These are phyloP conservation scores for Ulmus americana DNA, from an alignment of 331 rosid genomes.

Conservation along the genomic window DNA sequence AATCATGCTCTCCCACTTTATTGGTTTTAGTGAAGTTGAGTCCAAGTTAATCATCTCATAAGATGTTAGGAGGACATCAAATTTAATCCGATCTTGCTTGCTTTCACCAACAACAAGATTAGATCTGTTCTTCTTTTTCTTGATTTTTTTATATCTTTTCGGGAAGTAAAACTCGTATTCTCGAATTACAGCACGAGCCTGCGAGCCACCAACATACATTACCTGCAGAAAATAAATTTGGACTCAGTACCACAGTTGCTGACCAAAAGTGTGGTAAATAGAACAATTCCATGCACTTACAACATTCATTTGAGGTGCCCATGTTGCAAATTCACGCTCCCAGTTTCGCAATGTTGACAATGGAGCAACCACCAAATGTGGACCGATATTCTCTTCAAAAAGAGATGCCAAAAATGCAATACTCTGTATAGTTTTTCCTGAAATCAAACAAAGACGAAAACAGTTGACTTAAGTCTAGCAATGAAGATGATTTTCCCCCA, in stretches of 20 bases:
- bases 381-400: slow-evolving; percentile 56
- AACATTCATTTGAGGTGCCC: slow-evolving; percentile 99
- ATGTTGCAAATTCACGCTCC: slow-evolving; percentile 97
- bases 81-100: slow-evolving; percentile 94
- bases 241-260: slow-evolving; percentile 28
- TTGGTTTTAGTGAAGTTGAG: slow-evolving; percentile 62
- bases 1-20: slow-evolving; percentile 95
- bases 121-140: slow-evolving; percentile 53
- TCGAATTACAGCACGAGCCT: slow-evolving; percentile 77
- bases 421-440: slow-evolving; percentile 98
- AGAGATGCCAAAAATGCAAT: slow-evolving; percentile 96
- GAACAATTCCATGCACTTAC: slow-evolving; percentile 45
- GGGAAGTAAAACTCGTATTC: slow-evolving; percentile 91
- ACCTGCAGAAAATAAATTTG: slow-evolving; percentile 49
- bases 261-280: slow-evolving; percentile 23
- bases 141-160: slow-evolving; percentile 71
- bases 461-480: slow-evolving; percentile 20
- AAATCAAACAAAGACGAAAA: slow-evolving; percentile 18
- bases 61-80: slow-evolving; percentile 93
- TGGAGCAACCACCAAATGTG: slow-evolving; percentile 99
- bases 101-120: slow-evolving; percentile 56
- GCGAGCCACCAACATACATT: slow-evolving; percentile 93
- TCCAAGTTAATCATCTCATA: slow-evolving; percentile 97
- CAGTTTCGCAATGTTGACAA: slow-evolving; percentile 92
- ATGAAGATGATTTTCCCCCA: slow-evolving; percentile 10